Base-by-base conservation (phyloP, 176 grass and related monocot species). In the Eragrostis curvula region DNA sequence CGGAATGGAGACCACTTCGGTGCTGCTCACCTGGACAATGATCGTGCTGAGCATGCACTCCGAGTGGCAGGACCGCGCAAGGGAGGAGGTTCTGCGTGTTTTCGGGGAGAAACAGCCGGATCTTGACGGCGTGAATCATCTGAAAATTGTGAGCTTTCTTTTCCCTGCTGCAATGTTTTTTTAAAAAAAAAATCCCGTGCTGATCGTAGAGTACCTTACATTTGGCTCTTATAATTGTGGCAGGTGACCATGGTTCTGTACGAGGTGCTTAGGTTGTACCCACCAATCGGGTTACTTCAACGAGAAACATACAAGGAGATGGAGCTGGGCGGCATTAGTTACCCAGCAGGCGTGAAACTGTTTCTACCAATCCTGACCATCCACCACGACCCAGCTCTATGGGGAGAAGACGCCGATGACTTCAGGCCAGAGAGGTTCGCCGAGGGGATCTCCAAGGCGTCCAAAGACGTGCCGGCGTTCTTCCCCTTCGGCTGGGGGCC, bases 391-490 rank as follows among this genome's bases (percentile, higher is more conserved):
- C n/a, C 40, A 1, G 73, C 79, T 21, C 13, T 58, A 0, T 92
- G 90, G 86, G 90, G 90, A 45, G 17, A 61, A 12, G 83, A 92
- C n/a, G 90, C 30, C 1, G 30, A 74, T 0, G 79, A 88, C 27
- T 92, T 92, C 74, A 92, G 60, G 52, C 90, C 83, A 1, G 82
- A 89, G 55, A 85, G 85, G 24, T 91, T 91, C 28, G 66, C 73
- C 0, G 49, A 81, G 3, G 89, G 77, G 13, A 41, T 88, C 29
- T 76, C 75, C 36, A 87, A 87, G 51, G 89, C 89, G 0, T 91
- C 89, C 1, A 78, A 62, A 15, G 81, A 75, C 0, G 46, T 32
- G 12, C 30, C 44, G 0, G 75, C 75, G 0, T 91, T 67, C 50
- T 63, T 91, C 49, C 81, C 89, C 2, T 91, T 91, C 3, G 71